Conservation (phyloP, 192 early-diverging fungal genomes). For the Chytriomyces sp. region DNA sequence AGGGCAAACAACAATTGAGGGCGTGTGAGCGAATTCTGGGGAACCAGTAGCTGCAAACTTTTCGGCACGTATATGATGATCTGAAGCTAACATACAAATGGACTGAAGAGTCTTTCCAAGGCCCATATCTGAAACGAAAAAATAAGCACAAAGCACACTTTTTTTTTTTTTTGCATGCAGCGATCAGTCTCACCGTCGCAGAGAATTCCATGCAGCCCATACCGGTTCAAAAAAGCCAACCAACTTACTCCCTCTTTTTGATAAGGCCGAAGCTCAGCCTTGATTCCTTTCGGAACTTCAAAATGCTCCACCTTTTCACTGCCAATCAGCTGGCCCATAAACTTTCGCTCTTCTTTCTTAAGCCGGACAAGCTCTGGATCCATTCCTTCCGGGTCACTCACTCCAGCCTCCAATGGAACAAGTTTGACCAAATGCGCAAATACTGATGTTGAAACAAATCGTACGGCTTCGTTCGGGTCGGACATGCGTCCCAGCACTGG, state of each 20-base stretch:
- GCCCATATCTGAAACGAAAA: constrained; percentile 81
- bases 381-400: constrained; percentile 92
- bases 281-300: constrained; percentile 85
- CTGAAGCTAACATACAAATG: constrained; percentile 91
- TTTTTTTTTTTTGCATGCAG: neutral
- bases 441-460: constrained; percentile 87
- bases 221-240: constrained; percentile 96
- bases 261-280: constrained; percentile 91
- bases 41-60: constrained; percentile 58
- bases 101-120: constrained; percentile 97
- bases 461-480: constrained; percentile 87
- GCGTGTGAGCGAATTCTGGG: constrained; percentile 72
- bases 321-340: constrained; percentile 93
- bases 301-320: constrained; percentile 86
- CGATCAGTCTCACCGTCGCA: constrained; percentile 76
- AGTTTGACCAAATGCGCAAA: constrained; percentile 97
- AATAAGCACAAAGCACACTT: too few relatives aligned
- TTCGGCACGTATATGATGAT: constrained; percentile 76
- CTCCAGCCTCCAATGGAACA: constrained; percentile 91
- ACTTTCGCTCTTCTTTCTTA: constrained; percentile 88
- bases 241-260: constrained; percentile 99
- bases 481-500: constrained; percentile 97
- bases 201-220: constrained; percentile 95
- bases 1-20: constrained; percentile 94
- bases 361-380: constrained; percentile 75